Percentiles rank a stretch among this genome's conserved stretches.
phyloP scores from a whole-genome alignment of 306 rosid species.

The Lablab purpureus region DNA sequence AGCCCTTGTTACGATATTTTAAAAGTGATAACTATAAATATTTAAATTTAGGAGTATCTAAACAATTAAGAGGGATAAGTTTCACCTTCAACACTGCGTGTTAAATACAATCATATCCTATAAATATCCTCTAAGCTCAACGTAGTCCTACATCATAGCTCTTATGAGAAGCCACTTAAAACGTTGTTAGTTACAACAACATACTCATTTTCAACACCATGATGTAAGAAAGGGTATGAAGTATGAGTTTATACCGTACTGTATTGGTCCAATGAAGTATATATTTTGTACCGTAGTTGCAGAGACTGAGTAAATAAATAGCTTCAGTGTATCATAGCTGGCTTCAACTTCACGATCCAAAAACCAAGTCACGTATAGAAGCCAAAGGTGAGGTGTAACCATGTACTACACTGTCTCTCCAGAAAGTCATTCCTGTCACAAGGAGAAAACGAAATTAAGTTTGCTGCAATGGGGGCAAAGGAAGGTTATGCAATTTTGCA shows the following conservation, averaged over 20 bases:
- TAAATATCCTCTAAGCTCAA: not conserved
- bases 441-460: slow-evolving; percentile 15
- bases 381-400: slow-evolving; percentile 56
- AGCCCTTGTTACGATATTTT: too few species aligned
- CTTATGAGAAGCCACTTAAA: not conserved
- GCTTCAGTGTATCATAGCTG: slow-evolving; percentile 26
- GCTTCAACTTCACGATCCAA: slow-evolving; percentile 43
- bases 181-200: slow-evolving; percentile 13
- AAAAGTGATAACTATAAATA: too few species aligned
- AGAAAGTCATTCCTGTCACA: slow-evolving; percentile 52
- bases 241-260: not conserved
- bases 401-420: slow-evolving; percentile 59
- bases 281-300: slow-evolving; percentile 2
- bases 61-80: slow-evolving; percentile 2
- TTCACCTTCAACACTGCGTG: slow-evolving; percentile 27
- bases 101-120: slow-evolving; percentile 17
- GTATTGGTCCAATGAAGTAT: not conserved
- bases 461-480: not conserved
- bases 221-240: not conserved
- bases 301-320: not conserved
- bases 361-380: slow-evolving; percentile 53
- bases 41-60: not conserved
- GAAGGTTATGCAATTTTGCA: slow-evolving; percentile 8
- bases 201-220: slow-evolving; percentile 30
- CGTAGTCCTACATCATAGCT: slow-evolving; percentile 7